Conservation (phyloP, 2,329 filamentous ascomycete species). For the Talaromyces sp. region DNA sequence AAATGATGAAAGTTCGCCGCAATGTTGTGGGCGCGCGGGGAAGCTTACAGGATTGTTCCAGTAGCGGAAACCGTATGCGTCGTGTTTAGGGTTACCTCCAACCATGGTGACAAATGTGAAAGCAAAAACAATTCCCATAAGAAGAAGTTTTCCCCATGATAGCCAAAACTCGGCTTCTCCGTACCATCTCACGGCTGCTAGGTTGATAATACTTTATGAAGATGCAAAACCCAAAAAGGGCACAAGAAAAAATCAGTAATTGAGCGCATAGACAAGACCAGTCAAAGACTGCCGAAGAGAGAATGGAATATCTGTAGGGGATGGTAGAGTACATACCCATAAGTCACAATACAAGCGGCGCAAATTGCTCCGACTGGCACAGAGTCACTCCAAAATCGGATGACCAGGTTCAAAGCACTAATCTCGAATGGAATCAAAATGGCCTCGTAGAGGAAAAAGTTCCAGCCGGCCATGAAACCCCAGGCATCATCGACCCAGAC, state of each 20-base stretch:
- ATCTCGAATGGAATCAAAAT: conserved; percentile 18
- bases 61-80: conserved; percentile 60
- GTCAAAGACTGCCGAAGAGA: not conserved
- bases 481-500: conserved; percentile 77
- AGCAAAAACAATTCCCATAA: conserved; percentile 45
- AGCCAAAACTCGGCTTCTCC: conserved; percentile 63
- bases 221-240: conserved; percentile 60
- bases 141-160: conserved; percentile 58
- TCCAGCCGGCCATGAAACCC: conserved; percentile 74
- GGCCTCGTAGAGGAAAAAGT: conserved; percentile 21
- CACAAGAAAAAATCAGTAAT: not conserved
- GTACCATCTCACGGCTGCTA: conserved; percentile 56
- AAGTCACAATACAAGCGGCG: conserved; percentile 57
- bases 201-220: conserved; percentile 59
- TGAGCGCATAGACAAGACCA: not conserved
- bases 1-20: not conserved
- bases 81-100: conserved; percentile 39
- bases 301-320: not conserved
- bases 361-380: conserved; percentile 57
- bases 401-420: conserved; percentile 11
- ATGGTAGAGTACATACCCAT: conserved; percentile 55
- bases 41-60: conserved; percentile 60
- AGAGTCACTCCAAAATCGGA: conserved; percentile 17
- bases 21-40: conserved; percentile 34
- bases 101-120: conserved; percentile 20